A percentile compares a stretch with the other conserved stretches of the same genome.
These are phyloP conservation scores for Suillus clintonianus DNA, from an alignment of 768 basidiomycete genomes.

Conservation along the genomic window DNA sequence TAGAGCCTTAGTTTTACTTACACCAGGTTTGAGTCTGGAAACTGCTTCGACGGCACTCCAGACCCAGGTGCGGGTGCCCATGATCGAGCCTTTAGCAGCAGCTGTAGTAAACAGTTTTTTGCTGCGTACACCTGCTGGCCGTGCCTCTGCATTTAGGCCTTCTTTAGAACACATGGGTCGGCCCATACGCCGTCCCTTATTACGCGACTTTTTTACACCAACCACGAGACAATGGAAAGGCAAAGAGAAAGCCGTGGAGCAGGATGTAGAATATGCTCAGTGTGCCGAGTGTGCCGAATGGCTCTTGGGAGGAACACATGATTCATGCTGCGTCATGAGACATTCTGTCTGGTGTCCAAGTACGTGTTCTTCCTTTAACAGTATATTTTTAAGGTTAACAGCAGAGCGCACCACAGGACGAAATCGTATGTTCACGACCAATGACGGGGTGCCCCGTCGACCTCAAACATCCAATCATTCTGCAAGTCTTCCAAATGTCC, in stretches of 20 bases:
- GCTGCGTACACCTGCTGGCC: slow-evolving; percentile 29
- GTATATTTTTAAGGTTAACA: neutral
- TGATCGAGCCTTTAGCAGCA: slow-evolving; percentile 66
- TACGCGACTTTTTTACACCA: slow-evolving; percentile 58
- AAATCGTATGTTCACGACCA: slow-evolving; percentile 39
- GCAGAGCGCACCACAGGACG: slow-evolving; percentile 21
- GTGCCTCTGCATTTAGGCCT: slow-evolving; percentile 27
- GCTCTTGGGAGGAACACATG: slow-evolving; percentile 22
- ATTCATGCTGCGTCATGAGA: slow-evolving; percentile 48
- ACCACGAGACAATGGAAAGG: slow-evolving; percentile 52
- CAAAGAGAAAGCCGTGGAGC: slow-evolving; percentile 46
- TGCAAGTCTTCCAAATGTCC: slow-evolving; percentile 16
- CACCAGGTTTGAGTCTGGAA: neutral
- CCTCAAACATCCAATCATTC: slow-evolving; percentile 13
- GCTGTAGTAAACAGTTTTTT: slow-evolving; percentile 51
- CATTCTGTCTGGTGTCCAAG: slow-evolving; percentile 53
- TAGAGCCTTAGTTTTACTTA: neutral
- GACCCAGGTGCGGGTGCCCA: slow-evolving; percentile 37
- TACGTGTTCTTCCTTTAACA: slow-evolving; percentile 30
- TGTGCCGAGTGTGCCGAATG: slow-evolving; percentile 14
- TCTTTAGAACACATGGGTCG: slow-evolving; percentile 31
- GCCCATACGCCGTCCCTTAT: slow-evolving; percentile 34
- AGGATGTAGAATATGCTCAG: slow-evolving; percentile 30
- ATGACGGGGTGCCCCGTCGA: slow-evolving; percentile 34
- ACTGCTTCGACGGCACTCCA: slow-evolving; percentile 18